These are phyloP conservation scores for Ophiostoma angusticollis DNA, from an alignment of 2,329 filamentous ascomycete species.

Conservation along the genomic window DNA sequence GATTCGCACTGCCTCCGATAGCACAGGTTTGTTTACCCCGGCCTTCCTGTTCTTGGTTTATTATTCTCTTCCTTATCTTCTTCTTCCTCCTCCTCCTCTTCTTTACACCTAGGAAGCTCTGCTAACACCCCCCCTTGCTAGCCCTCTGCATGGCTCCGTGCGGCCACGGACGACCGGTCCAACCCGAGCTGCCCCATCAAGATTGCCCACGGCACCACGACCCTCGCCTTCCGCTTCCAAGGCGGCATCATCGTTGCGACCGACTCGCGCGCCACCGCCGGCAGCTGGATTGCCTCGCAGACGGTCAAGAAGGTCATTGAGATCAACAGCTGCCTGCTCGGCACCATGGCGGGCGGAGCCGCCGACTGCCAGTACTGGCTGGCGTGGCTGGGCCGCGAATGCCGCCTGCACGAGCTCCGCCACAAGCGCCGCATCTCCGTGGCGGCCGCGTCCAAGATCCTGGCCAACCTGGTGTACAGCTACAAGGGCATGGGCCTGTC, in stretches of 20 bases:
- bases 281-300: constrained; percentile 99
- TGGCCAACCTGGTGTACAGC: constrained; percentile 93
- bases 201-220: constrained; percentile 97
- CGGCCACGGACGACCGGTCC: constrained; percentile 90
- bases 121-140: no score
- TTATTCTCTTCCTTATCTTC: neutral
- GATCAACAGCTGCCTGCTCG: constrained; percentile 87
- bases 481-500: constrained; percentile 99
- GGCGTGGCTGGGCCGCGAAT: constrained; percentile 97
- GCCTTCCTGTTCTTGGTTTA: neutral
- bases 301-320: constrained; percentile 99
- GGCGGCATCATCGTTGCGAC: constrained; percentile 97
- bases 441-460: constrained; percentile 93
- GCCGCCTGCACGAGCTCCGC: constrained; percentile 94
- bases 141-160: constrained; percentile 89
- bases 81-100: no score
- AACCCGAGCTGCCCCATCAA: constrained; percentile 98
- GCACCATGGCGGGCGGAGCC: constrained; percentile 96
- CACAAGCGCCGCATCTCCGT: constrained; percentile 99
- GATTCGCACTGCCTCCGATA: constrained; percentile 90
- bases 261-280: constrained; percentile 90
- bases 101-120: no score
- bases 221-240: constrained; percentile 94
- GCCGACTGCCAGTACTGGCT: constrained; percentile 99
- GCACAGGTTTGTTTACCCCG: constrained; percentile 54